Evolutionary conservation across 2,329 filamentous ascomycete species (phyloP), one percentile per base, ranked within the genome.

Genomic region (Tolypocladium ovalisporum): DNA sequence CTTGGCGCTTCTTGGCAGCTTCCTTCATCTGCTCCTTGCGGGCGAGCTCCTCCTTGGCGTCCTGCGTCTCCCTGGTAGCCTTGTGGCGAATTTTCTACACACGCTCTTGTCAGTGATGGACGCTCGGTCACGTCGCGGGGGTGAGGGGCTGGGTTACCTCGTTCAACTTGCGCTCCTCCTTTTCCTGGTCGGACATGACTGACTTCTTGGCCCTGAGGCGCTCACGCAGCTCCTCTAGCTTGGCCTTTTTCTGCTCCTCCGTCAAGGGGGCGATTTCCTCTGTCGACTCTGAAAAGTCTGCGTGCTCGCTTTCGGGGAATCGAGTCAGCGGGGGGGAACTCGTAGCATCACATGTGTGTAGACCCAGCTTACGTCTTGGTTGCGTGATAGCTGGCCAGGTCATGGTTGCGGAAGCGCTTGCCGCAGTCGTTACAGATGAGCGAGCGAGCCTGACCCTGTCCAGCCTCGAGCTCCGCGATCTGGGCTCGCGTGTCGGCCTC

Each of bases 401-500:
- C 85, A 62, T 87, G 83, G 66, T 84, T 90, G 63, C 89, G 82
- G 74, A 99, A 95, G 69, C 85, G 88, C 80, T 96, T 97, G 68
- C 88, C 88, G 69, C 94, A 99, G 57, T 97, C 93, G 62, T 96
- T 94, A 80, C 94, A 99, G 54, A 95, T 81, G 57, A 97, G 83
- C 54, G 90, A 96, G 67, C 85, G 83, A 57, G 83, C 77, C 66
- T 87, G 84, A 59, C 87, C 89, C 1, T 51, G 47, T 51, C 47
- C 47, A 1, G 83, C 82, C 65, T 88, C 79, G 3, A 92, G 76
- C n/a, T 83, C 80, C 6, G 85, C 81, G 13, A 83, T 81, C 64
- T 87, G 78, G 37, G 80, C 77, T 52, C 76, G 74, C 7, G 76
- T 77, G 17, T 61, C 78, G 2, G 78, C 79, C 10, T 82, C 78